phyloP scores from a whole-genome alignment of 768 basidiomycete genomes.

The Pleurotus platypus region DNA sequence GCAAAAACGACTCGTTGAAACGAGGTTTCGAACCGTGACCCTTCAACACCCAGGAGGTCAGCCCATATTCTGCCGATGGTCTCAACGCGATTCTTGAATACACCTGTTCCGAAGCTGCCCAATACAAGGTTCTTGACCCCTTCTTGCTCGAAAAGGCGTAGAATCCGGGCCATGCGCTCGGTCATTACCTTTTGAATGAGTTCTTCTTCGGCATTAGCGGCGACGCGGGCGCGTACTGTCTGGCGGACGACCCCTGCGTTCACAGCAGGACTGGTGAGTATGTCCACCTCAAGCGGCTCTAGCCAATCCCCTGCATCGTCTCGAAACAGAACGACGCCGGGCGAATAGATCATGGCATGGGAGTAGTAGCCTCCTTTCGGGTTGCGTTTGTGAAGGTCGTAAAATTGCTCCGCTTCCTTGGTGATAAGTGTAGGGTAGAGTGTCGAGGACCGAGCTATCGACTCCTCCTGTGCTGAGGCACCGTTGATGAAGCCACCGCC shows the following conservation, averaged over 20 bases:
- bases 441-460: constrained; percentile 72
- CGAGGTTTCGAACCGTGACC: constrained; percentile 49
- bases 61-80: constrained; percentile 63
- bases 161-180: constrained; percentile 67
- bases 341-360: constrained; percentile 78
- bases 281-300: constrained; percentile 56
- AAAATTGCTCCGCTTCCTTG: constrained; percentile 53
- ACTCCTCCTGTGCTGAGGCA: constrained; percentile 78
- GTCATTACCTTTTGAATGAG: constrained; percentile 56
- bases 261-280: constrained; percentile 73
- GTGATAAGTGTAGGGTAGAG: constrained; percentile 63
- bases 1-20: constrained; percentile 70
- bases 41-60: constrained; percentile 46
- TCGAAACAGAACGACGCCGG: constrained; percentile 57
- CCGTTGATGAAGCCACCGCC: constrained; percentile 76
- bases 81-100: constrained; percentile 62
- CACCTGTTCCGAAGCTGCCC: constrained; percentile 78
- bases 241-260: constrained; percentile 53
- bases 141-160: constrained; percentile 61
- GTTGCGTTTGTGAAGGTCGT: constrained; percentile 51
- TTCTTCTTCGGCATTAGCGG: constrained; percentile 25
- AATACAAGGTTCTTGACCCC: constrained; percentile 59
- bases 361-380: constrained; percentile 58
- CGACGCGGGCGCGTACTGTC: constrained; percentile 12
- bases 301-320: constrained; percentile 57